Base-by-base conservation (phyloP, 371 early-diverging fungal species). In the Nematocida ausubeli region DNA sequence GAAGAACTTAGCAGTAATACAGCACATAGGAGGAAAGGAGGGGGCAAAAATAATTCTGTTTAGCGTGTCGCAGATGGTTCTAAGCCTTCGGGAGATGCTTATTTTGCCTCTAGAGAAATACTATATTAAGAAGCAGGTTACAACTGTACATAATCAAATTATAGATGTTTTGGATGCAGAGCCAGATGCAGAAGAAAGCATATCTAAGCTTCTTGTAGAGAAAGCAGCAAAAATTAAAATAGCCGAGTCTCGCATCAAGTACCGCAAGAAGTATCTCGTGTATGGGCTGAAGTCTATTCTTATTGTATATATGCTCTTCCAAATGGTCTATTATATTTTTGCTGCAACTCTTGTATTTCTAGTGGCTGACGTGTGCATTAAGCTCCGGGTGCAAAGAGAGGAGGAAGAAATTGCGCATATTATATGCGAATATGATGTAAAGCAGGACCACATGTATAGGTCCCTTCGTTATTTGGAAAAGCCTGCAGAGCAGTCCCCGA, bases 1-100 rank as follows among this genome's bases (percentile, higher is more conserved):
- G 24, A 60, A 60, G 60, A 60, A 60, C 24, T 39, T 60, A 2
- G 60, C 16, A 34, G 28, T 35, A 60, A 28, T 60, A 37, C 12
- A 37, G 35, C 35, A 60, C 60, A 5, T 9, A 16, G 35, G 12
- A 35, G 37, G 28, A 2, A 37, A 30, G 35, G 39, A 60, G 14
- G 16, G 37, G 14, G 35, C 12, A 34, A 60, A 60, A 4, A 32
- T 60, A 39, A 14, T 60, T 30, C 12, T 60, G 6, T 39, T 35
- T 60, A 35, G 19, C 12, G 16, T 60, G 3, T 16, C 60, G 1
- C n/a, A 19, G 16, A 39, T 60, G 19, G 16, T 60, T 37, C 35
- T 35, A 12, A 22, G n/a, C 4, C 24, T 60, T 16, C 28, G 35
- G 35, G 60, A 60, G 14, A 12, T 60, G 12, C 37, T 60, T 28